Base-by-base conservation (phyloP, 768 basidiomycete species). In the Boletus vinaceobasis region DNA sequence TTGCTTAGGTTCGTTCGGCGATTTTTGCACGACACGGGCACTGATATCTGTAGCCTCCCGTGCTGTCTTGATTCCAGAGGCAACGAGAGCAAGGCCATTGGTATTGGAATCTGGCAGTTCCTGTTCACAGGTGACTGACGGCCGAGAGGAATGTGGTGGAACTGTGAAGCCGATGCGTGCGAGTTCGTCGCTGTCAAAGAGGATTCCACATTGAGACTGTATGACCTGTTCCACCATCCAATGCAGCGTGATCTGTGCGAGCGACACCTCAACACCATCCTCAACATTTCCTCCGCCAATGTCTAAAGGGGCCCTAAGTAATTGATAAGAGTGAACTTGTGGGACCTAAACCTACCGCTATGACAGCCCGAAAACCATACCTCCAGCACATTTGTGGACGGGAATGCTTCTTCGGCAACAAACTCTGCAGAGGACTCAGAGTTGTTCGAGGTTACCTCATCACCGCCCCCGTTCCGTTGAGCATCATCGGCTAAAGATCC, bases 331-430 rank as follows among this genome's bases (percentile, higher is more conserved):
- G n/a, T 17, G 11, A 43, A 29, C 8, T 21, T 1, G 32, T 35
- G 3, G 37, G 32, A 43, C 29, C 4, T 13, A 35, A 38, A 69
- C 83, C 52, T 55, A 89, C 88, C 88, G 40, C 71, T 65, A 61
- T 91, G 90, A 57, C 83, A 82, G 2, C 90, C 90, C 7, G 82
- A 61, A 61, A 93, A 93, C 88, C 88, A 93, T 3, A 91, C 88
- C 65, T 93, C 90, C 13, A 84, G 65, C 14, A 89, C 82, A 66
- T 90, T 82, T 3, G 80, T 71, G 26, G 7, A 7, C 7, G 5
- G 1, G 10, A 13, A 46, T 7, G 33, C 3, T 32, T 54, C 59
- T 7, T 63, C 44, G 10, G 21, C 4, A 2, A 45, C 48, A 33
- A 47, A 50, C 23, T 21, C 37, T 9, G 27, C 36, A 2, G n/a